Evolutionary conservation across 495 filamentous ascomycete genomes (phyloP), one percentile per base, ranked within the genome.

Genomic region (Coniosporium apollinis): DNA sequence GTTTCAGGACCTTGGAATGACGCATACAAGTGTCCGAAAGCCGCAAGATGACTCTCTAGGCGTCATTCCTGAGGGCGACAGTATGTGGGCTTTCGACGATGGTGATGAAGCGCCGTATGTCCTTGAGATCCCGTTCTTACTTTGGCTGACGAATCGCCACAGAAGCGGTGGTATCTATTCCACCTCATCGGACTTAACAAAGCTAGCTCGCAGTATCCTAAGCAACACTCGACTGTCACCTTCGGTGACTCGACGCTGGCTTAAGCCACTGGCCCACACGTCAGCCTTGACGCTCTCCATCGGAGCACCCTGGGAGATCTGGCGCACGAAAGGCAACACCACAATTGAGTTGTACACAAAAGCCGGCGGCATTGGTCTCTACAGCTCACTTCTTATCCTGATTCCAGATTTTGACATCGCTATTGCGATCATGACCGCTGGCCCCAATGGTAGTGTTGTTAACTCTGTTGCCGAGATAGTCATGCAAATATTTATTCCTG

Each of bases 241-340:
- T 5, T 5, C 37, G 13, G 22, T 31, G 5, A 52, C 41, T 10
- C 34, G 47, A 1, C 33, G 38, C 16, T 52, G 46, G 49, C 43
- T 52, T 15, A 49, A 50, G 20, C 49, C 49, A 9, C 36, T 44
- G 4, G 31, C 33, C n/a, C 39, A 37, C 36, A 44, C 43, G 1
- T 37, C 41, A 11, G 34, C 34, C 13, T n/a, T 45, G 4, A 16
- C 19, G 14, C 26, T 24, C 11, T 28, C 25, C 7, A 31, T 52
- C 20, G 49, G 49, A 11, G 39, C 35, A 20, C 60, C 62, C 1
- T 64, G 62, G 62, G 59, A 62, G 30, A 64, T 65, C 28, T 53
- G 49, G 22, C 47, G 48, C 14, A 39, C 30, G 13, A 38, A 44
- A 5, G 28, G 39, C 31, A 49, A 51, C 3, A 37, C 48, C 7